phyloP scores from a whole-genome alignment of 345 rosid genomes.

The Eucalyptus microcorys region DNA sequence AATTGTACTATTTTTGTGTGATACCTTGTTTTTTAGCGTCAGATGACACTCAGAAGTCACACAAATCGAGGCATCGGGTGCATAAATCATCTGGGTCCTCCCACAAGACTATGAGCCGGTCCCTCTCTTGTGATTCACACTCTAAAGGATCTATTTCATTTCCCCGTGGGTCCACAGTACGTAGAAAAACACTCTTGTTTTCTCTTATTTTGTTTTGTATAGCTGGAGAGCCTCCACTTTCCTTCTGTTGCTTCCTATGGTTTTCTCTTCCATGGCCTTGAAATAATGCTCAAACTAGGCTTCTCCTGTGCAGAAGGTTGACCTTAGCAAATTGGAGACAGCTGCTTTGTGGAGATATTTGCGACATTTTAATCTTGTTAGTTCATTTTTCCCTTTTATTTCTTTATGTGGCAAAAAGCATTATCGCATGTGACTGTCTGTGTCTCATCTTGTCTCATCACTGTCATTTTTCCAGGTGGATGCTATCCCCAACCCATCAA shows the following conservation, averaged over 20 bases:
- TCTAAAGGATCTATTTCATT: conserved; percentile 54
- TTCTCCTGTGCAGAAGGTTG: conserved; percentile 48
- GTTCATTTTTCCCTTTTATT: neutral
- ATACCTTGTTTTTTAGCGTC: conserved; percentile 34
- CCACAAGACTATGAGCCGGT: conserved; percentile 57
- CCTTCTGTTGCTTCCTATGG: neutral
- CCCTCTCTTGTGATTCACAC: conserved; percentile 77
- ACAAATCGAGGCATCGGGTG: conserved; percentile 61
- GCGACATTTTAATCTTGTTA: conserved; percentile 90
- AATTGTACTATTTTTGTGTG: conserved; percentile 3
- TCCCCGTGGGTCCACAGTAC: conserved; percentile 47
- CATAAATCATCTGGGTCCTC: conserved; percentile 68
- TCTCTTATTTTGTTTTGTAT: neutral
- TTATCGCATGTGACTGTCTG: neutral
- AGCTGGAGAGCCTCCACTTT: neutral
- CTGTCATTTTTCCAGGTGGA: conserved; percentile 40
- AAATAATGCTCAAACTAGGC: neutral
- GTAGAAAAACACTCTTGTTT: neutral
- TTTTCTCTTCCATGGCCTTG: neutral
- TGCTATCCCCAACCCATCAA: conserved; percentile 69
- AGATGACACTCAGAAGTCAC: conserved; percentile 78
- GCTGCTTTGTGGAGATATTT: conserved; percentile 79
- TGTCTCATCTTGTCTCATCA: neutral
- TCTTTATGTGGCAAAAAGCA: neutral
- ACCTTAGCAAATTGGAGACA: conserved; percentile 87